Conservation (phyloP, 192 early-diverging fungal genomes). For the Rhizoclosmatium globosum region DNA sequence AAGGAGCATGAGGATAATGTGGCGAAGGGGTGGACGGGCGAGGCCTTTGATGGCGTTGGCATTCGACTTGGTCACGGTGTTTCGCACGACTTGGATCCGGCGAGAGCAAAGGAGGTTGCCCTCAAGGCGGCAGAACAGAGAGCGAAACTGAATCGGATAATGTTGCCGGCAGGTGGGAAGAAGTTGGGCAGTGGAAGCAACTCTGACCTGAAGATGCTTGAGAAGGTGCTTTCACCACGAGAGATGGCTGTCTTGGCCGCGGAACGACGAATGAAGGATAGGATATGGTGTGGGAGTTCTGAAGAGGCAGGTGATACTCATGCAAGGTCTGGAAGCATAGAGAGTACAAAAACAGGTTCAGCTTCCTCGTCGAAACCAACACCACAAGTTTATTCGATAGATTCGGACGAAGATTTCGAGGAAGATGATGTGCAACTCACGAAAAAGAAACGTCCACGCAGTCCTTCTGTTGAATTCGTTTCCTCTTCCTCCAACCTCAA, state of each 20-base stretch:
- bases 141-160: slow-evolving; percentile 50
- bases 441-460: not conserved
- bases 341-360: slow-evolving; percentile 2
- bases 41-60: slow-evolving; percentile 62
- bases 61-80: slow-evolving; percentile 55
- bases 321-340: no score
- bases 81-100: slow-evolving; percentile 47
- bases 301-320: not conserved
- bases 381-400: not conserved
- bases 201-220: slow-evolving; percentile 11
- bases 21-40: slow-evolving; percentile 61
- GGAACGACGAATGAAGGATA: slow-evolving; percentile 68
- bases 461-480: not conserved
- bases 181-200: slow-evolving; percentile 29
- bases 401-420: slow-evolving; percentile 6
- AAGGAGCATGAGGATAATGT: slow-evolving; percentile 68
- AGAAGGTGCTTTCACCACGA: slow-evolving; percentile 53
- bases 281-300: slow-evolving; percentile 72
- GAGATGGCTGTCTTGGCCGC: slow-evolving; percentile 75
- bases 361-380: not conserved
- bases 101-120: slow-evolving; percentile 47
- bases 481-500: not conserved
- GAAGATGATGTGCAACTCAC: not conserved
- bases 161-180: slow-evolving; percentile 66
- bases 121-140: slow-evolving; percentile 67